Percentiles rank a stretch among this genome's conserved stretches.
phyloP scores from a whole-genome alignment of 257 asterid genomes.

The Plantago major region DNA sequence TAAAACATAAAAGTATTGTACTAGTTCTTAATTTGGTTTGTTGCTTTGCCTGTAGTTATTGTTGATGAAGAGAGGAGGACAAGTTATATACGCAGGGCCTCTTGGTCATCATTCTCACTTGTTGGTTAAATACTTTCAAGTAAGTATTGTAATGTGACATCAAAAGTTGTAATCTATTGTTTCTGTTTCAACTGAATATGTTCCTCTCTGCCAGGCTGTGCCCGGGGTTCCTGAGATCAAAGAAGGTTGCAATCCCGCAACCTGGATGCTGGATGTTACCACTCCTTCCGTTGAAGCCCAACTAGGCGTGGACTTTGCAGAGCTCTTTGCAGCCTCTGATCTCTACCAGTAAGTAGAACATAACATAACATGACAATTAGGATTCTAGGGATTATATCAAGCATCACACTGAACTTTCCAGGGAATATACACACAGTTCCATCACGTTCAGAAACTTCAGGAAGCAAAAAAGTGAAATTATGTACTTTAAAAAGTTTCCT shows the following conservation, averaged over 20 bases:
- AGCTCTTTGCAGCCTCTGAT: slow-evolving; percentile 58
- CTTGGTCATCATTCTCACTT: slow-evolving; percentile 70
- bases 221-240: slow-evolving; percentile 66
- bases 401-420: no score
- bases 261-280: slow-evolving; percentile 85
- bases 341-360: slow-evolving; percentile 50
- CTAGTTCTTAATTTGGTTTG: background rate
- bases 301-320: slow-evolving; percentile 65
- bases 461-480: no score
- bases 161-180: background rate
- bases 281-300: slow-evolving; percentile 63
- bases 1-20: background rate
- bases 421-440: no score
- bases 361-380: background rate
- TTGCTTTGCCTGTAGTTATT: slow-evolving; percentile 40
- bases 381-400: no score
- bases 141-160: slow-evolving; percentile 25
- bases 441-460: no score
- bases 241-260: slow-evolving; percentile 81
- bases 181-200: slow-evolving; percentile 10
- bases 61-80: slow-evolving; percentile 94
- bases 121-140: slow-evolving; percentile 65
- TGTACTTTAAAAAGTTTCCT: no score
- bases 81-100: slow-evolving; percentile 63
- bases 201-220: slow-evolving; percentile 40